These are phyloP conservation scores for Hordeum pubiflorum DNA, from an alignment of 202 grass and related monocot genomes.

Conservation along the genomic window DNA sequence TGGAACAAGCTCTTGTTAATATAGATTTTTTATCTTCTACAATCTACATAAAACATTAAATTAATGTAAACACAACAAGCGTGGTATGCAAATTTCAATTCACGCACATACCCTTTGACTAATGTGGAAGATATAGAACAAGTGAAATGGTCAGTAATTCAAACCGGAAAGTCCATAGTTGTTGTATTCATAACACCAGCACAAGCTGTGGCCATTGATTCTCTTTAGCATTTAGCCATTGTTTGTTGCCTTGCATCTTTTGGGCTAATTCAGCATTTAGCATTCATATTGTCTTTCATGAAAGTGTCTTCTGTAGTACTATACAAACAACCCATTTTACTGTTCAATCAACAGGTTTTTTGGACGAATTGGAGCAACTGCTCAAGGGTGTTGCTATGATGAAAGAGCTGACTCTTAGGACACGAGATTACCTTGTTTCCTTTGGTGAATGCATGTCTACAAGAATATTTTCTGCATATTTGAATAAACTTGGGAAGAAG, in stretches of 20 bases:
- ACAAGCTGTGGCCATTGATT: background rate
- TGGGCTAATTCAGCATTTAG: background rate
- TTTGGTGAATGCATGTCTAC: conserved; percentile 20
- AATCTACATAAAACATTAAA: background rate
- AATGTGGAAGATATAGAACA: background rate
- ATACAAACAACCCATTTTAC: background rate
- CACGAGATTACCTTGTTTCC: conserved; percentile 17
- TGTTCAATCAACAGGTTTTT: background rate
- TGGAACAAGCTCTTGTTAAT: background rate
- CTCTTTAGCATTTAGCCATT: background rate
- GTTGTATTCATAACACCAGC: background rate
- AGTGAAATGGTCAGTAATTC: background rate
- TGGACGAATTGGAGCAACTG: conserved; percentile 16
- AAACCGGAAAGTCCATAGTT: background rate
- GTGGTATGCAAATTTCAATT: background rate
- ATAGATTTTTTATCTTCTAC: background rate
- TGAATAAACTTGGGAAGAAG: conserved; percentile 8
- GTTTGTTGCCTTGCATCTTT: background rate
- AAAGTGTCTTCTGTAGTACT: background rate
- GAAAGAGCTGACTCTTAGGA: conserved; percentile 9
- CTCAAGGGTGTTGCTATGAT: conserved; percentile 22
- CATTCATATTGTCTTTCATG: background rate
- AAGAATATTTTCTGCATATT: conserved; percentile 18
- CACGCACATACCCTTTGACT: background rate
- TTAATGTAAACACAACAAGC: background rate